These are phyloP conservation scores for Cyclotella cryptica DNA, from an alignment of 108 stramenopile species.

Conservation along the genomic window DNA sequence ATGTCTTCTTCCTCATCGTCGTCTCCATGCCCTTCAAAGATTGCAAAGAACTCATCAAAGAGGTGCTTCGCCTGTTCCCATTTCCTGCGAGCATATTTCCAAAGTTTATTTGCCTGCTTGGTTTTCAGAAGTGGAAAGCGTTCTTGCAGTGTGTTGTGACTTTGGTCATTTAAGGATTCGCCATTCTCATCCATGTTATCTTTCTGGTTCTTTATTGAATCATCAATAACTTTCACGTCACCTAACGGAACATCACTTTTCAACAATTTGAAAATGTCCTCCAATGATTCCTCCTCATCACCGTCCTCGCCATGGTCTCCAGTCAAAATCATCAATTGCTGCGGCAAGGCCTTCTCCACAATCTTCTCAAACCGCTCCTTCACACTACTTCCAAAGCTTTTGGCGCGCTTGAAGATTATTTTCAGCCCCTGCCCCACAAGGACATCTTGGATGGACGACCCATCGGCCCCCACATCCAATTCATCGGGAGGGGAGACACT, in stretches of 20 bases:
- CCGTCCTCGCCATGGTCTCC: conserved; percentile 5
- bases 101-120: conserved; percentile 28
- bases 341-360: conserved; percentile 40
- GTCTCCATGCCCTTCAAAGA: conserved; percentile 33
- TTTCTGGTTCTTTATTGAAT: background rate
- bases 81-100: conserved; percentile 39
- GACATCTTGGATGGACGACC: conserved; percentile 84
- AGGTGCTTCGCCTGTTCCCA: conserved; percentile 39
- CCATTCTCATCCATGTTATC: background rate
- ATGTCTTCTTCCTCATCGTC: conserved; percentile 42
- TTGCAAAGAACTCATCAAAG: conserved; percentile 33
- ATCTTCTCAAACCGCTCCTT: conserved; percentile 24
- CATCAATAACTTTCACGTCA: background rate
- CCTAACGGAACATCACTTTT: background rate
- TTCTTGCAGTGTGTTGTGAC: background rate
- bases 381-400: conserved; percentile 27
- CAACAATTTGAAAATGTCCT: conserved; percentile 16
- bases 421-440: conserved; percentile 70
- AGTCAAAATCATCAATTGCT: conserved; percentile 13
- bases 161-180: background rate
- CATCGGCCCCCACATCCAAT: conserved; percentile 83
- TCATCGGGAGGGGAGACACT: conserved; percentile 84
- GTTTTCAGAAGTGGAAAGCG: conserved; percentile 40
- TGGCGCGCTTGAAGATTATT: conserved; percentile 61
- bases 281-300: conserved; percentile 18